Base-by-base conservation (phyloP, 306 rosid species). In the Cyclanthera cordifolia region DNA sequence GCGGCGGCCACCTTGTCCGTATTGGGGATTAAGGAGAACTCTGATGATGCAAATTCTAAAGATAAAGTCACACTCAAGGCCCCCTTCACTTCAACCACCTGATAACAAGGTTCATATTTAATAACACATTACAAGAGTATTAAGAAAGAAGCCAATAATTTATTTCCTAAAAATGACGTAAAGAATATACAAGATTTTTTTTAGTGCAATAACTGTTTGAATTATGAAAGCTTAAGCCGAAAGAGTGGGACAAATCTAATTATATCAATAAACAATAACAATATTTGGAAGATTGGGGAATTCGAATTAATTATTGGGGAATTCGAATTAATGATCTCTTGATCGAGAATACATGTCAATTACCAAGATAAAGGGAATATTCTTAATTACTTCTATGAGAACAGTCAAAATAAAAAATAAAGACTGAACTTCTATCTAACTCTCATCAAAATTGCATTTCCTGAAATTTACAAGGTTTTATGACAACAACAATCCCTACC, bases 31-130 rank as follows among this genome's bases (percentile, higher is more conserved):
- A 72, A 71, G 67, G 54, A 54, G 56, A 61, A 75, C 67, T 73
- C 77, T 16, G 84, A 75, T 73, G 50, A 53, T 11, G 84, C 82
- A 78, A 81, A 16, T 49, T 77, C 72, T 51, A 86, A 75, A 61
- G 79, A 75, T 58, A 90, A 72, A 27, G 88, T 85, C 76, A 93
- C 83, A 59, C 80, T 78, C 61, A 46, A 50, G 49, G 68, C 72
- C 65, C 71, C 86, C 50, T 77, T 70, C 75, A 76, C 75, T 74
- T 84, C 95, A 19, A 87, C 79, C 27, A 87, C 90, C 99, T 93
- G 79, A 23, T 65, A 57, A 75, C 37, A 51, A 14, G 51, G 69
- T 19, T 39, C 9, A 8, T 23, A 39, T 21, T 25, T 13, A 21
- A 15, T 53, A 45, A 70, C 9, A 20, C 19, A 23, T 5, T 9